Evolutionary conservation across 164 flowering plant species (phyloP).

Genomic region (Annona cherimola): DNA sequence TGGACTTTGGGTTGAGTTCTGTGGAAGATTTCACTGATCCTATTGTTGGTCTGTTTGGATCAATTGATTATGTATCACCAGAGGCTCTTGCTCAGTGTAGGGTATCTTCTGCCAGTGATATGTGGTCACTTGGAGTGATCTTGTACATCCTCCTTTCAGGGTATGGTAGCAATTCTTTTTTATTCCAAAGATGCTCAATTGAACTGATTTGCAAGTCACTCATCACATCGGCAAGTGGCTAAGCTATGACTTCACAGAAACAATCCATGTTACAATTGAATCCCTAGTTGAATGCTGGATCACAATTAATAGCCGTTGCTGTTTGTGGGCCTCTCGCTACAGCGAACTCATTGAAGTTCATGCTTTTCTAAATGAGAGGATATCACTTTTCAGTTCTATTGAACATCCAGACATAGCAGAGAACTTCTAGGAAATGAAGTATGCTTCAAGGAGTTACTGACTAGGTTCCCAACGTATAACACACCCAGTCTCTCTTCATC

Average conservation of each 20-base stretch:
- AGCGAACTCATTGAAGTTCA: too few species aligned
- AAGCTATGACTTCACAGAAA: background rate
- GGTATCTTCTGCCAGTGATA: constrained; percentile 51
- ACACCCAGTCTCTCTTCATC: background rate
- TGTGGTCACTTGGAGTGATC: constrained; percentile 81
- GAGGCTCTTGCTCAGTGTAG: constrained; percentile 54
- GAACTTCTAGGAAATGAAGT: background rate
- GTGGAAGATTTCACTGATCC: constrained; percentile 79
- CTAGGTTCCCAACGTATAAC: background rate
- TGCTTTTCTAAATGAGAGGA: background rate
- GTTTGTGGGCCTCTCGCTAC: background rate
- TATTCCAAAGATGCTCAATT: background rate
- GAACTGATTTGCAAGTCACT: background rate
- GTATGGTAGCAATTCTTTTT: constrained; percentile 21
- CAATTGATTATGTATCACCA: constrained; percentile 77
- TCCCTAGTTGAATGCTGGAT: background rate
- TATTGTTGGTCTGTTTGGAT: constrained; percentile 72
- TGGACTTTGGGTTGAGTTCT: constrained; percentile 78
- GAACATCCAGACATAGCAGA: background rate
- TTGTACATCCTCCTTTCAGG: constrained; percentile 74
- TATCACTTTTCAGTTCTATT: background rate
- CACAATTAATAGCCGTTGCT: background rate
- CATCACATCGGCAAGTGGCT: background rate
- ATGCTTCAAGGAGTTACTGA: background rate
- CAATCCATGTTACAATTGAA: background rate